Conservation (phyloP, 1,284 basidiomycete species). For the Butyriboletus appendiculatus region DNA sequence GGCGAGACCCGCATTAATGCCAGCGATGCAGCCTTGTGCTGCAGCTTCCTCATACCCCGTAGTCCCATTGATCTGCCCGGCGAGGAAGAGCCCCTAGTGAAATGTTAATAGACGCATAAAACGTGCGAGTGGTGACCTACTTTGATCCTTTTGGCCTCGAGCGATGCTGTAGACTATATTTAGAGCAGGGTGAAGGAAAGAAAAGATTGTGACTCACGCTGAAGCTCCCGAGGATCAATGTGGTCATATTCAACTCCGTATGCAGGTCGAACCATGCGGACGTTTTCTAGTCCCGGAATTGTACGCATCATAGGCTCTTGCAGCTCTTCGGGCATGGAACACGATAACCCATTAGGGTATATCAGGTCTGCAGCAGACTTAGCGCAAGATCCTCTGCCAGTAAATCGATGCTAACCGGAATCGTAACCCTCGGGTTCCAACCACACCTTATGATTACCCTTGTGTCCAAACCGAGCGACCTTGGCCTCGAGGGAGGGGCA, state of each 20-base stretch:
- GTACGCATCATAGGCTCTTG: slow-evolving; percentile 82
- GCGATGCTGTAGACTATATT: slow-evolving; percentile 52
- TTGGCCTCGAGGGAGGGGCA: slow-evolving; percentile 92
- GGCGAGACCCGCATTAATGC: slow-evolving; percentile 82
- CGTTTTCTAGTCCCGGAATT: slow-evolving; percentile 82
- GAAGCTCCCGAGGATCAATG: slow-evolving; percentile 83
- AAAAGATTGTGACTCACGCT: slow-evolving; percentile 44
- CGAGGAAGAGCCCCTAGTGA: slow-evolving; percentile 74
- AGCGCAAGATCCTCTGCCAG: background rate
- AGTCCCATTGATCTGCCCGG: slow-evolving; percentile 90
- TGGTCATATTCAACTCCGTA: slow-evolving; percentile 95
- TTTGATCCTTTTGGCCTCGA: slow-evolving; percentile 83
- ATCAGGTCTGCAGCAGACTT: slow-evolving; percentile 57
- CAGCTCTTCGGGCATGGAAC: slow-evolving; percentile 81
- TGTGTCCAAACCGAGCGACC: slow-evolving; percentile 76
- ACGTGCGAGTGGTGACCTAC: slow-evolving; percentile 33
- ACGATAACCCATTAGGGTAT: slow-evolving; percentile 89
- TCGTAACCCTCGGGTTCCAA: slow-evolving; percentile 91
- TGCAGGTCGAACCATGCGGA: slow-evolving; percentile 78
- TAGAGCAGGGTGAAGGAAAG: background rate
- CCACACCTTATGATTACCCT: slow-evolving; percentile 78
- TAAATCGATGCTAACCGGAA: slow-evolving; percentile 53
- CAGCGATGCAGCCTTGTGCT: slow-evolving; percentile 83
- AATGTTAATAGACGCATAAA: background rate
- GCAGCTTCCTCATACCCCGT: slow-evolving; percentile 94